Percentiles rank a stretch among this genome's conserved stretches.
These are phyloP conservation scores for Schizochytrium sp. DNA, from an alignment of 108 stramenopile genomes.

Conservation along the genomic window DNA sequence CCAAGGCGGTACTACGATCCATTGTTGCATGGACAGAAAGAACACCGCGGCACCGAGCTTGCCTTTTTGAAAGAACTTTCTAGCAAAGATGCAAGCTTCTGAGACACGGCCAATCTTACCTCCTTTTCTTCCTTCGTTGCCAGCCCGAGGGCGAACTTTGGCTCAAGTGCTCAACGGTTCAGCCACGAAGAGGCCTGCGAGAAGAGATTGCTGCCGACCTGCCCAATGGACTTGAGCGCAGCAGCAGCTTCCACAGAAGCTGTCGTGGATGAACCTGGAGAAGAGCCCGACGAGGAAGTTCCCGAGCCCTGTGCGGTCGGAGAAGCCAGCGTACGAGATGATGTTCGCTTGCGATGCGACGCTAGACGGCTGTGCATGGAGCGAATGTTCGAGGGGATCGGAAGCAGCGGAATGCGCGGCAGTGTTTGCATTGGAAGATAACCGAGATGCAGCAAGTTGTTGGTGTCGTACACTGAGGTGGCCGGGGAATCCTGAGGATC, in stretches of 20 bases:
- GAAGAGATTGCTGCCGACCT: conserved; percentile 11
- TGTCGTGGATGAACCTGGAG: neutral
- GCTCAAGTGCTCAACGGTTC: neutral
- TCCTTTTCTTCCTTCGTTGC: too few relatives aligned
- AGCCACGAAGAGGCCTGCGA: conserved; percentile 8
- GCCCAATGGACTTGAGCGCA: conserved; percentile 2
- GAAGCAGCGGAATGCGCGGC: neutral
- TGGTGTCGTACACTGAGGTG: neutral
- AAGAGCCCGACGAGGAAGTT: neutral
- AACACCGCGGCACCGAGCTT: too few relatives aligned
- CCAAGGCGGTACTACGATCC: too few relatives aligned
- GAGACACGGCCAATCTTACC: too few relatives aligned
- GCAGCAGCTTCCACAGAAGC: neutral
- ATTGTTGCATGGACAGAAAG: too few relatives aligned
- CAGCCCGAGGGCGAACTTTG: too few relatives aligned
- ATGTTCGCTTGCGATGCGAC: neutral
- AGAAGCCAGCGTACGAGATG: neutral
- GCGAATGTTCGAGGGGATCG: neutral
- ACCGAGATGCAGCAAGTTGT: conserved; percentile 9
- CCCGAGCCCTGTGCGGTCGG: neutral
- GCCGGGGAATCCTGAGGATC: neutral
- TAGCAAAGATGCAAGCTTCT: too few relatives aligned
- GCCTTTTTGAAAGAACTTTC: too few relatives aligned
- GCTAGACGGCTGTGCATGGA: neutral
- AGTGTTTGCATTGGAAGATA: neutral